Evolutionary conservation across 2,329 filamentous ascomycete species (phyloP), one percentile per base, ranked within the genome.

Genomic region (Chaetomiaceae sp.): DNA sequence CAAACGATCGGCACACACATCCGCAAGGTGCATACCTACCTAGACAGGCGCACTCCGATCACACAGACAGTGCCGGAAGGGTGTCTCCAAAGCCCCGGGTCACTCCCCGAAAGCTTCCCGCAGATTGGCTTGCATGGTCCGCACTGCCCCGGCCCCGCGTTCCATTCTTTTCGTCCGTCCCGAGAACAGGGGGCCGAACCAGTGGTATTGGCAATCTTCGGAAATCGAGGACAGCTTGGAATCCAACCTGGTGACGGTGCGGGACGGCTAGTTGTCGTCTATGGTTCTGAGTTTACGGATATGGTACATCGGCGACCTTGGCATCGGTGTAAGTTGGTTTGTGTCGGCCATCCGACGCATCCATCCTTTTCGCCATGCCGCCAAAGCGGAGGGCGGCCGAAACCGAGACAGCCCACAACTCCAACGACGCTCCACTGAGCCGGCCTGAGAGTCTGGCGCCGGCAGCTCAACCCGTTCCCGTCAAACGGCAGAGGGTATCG

Each of bases 401-500:
- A 58, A 38, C 37, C 25, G 60, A 57, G n/a, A 40, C 21, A 34
- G 27, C 52, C 45, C 43, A 33, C 49, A 47, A 30, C 30, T 14
- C 48, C 10, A 52, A 23, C 27, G 44, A 29, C 36, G 42, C 14
- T 23, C 4, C 33, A 1, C 34, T 23, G 18, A 9, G 18, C 30
- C 43, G 29, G n/a, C 25, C 57, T 18, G 40, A 48, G n/a, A 23
- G 27, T 30, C 49, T 55, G 23, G n/a, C 47, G n/a, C 47, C 51
- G 10, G 33, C 43, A 14, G 48, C 40, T 47, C 49, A 47, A 11
- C 57, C 66, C 23, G 60, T 65, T 34, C 70, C 70, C 30, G 62
- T 68, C 58, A 86, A 86, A 67, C 76, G 83, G 36, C 82, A 84
- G 61, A 74, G 84, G 54, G 84, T 87, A 7, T 86, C 84, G 25